Conservation (phyloP, 495 filamentous ascomycete genomes). For the Penicillium coffeae region DNA sequence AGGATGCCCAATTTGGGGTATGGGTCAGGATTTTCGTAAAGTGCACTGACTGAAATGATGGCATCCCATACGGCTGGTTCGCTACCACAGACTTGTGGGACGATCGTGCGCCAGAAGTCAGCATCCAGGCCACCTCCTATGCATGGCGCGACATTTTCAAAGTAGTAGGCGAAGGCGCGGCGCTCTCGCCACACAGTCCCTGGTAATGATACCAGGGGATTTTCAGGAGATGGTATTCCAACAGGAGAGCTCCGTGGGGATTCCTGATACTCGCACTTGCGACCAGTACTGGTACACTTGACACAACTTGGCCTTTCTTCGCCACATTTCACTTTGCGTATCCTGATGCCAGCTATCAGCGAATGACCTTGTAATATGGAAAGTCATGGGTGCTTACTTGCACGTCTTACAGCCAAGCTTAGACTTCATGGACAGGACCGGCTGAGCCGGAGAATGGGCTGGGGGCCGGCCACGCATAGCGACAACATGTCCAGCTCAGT, state of each 20-base stretch:
- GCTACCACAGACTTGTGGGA: constrained; percentile 52
- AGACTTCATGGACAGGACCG: constrained; percentile 18
- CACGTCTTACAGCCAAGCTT: constrained; percentile 38
- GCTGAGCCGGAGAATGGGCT: neutral
- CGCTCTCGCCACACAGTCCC: constrained; percentile 34
- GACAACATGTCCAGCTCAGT: neutral
- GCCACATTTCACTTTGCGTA: constrained; percentile 55
- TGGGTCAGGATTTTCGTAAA: constrained; percentile 42
- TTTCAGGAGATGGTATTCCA: constrained; percentile 2
- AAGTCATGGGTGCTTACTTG: constrained; percentile 26
- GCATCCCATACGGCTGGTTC: constrained; percentile 60
- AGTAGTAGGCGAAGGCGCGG: constrained; percentile 41
- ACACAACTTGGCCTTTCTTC: constrained; percentile 48
- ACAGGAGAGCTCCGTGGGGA: neutral
- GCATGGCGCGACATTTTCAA: constrained; percentile 25
- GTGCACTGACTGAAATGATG: constrained; percentile 49
- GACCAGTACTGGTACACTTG: constrained; percentile 47
- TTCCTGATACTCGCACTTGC: constrained; percentile 41
- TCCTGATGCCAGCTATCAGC: constrained; percentile 22
- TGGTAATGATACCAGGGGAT: constrained; percentile 19
- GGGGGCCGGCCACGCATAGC: neutral
- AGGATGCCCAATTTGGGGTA: constrained; percentile 7
- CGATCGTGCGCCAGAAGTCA: constrained; percentile 53
- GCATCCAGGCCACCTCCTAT: constrained; percentile 46
- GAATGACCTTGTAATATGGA: neutral